Evolutionary conservation across 139 green algal genomes (phyloP), one percentile per base, ranked within the genome.

Genomic region (Klebsormidium nitens): DNA sequence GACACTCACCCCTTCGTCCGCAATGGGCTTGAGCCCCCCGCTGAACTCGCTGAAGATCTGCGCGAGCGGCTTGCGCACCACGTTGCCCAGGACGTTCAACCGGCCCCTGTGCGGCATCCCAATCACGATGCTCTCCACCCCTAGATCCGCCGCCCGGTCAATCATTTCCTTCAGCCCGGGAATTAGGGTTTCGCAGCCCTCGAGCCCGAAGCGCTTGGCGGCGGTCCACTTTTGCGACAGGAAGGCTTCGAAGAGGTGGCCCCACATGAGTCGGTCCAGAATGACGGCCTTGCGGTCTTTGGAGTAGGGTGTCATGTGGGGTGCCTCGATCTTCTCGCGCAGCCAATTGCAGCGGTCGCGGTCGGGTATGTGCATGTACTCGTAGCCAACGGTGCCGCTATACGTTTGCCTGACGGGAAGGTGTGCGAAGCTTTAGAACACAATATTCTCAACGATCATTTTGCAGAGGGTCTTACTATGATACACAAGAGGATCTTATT

Each of bases 321-420:
- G 36, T 32, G 40, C 59, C 68, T 86, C 81, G 56, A 86, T 84
- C 36, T 47, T 65, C 29, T 80, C 67, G 28, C 93, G 83, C 42
- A 98, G 84, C 93, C 93, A 98, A 80, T 98, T 97, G 83, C 92
- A 97, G 34, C 86, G 79, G 26, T 95, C 90, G 32, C 85, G 78
- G 74, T 97, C 88, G 3, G 88, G 77, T 57, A 98, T 97, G 89
- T 98, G 91, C 91, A 97, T 98, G 89, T 96, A 97, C 89, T 96
- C 91, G 62, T 89, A 96, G 35, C 93, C 93, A 26, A 96, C 91
- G 69, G 72, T 84, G 58, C 87, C 84, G 81, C 89, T 96, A 82
- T 97, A 98, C 1, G 89, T 87, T 56, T 55, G 14, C 14, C n/a
- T n/a, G n/a, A n/a, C n/a, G n/a, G n/a, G n/a, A n/a, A n/a, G n/a